A percentile compares a stretch with the other conserved stretches of the same genome.
Evolutionary conservation across 2,329 filamentous ascomycete species (phyloP).

Genomic region (Ceratocystis destructans): DNA sequence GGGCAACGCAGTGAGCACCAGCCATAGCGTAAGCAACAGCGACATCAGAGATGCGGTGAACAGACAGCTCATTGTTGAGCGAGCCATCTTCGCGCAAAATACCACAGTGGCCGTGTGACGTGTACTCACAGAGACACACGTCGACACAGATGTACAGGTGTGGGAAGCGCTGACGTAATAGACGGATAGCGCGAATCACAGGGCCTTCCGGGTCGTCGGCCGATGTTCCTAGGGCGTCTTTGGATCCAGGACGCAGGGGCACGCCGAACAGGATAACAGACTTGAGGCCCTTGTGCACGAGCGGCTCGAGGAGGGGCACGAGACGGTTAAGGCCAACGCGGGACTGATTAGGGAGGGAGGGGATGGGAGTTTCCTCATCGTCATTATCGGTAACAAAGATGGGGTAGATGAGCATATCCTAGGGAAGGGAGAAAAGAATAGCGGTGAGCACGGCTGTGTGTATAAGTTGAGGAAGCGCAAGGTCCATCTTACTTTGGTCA

Average conservation of each 20-base stretch:
- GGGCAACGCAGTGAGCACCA: constrained; percentile 90
- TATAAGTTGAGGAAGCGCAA: background rate
- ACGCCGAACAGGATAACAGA: constrained; percentile 96
- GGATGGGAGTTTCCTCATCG: constrained; percentile 80
- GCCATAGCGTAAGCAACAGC: constrained; percentile 93
- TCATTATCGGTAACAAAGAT: constrained; percentile 91
- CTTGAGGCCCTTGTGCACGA: constrained; percentile 77
- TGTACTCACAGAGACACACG: constrained; percentile 97
- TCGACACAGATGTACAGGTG: constrained; percentile 83
- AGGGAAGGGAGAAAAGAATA: background rate
- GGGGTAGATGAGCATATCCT: constrained; percentile 98
- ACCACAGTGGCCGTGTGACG: constrained; percentile 91
- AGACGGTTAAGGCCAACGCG: constrained; percentile 80
- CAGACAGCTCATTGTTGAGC: constrained; percentile 83
- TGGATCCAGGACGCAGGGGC: constrained; percentile 63
- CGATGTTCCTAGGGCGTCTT: constrained; percentile 81
- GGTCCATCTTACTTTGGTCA: constrained; percentile 55
- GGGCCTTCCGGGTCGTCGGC: constrained; percentile 89
- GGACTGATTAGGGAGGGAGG: constrained; percentile 79
- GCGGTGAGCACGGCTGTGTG: background rate
- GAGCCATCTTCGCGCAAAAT: constrained; percentile 86
- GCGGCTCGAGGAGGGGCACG: constrained; percentile 68
- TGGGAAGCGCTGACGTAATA: constrained; percentile 74
- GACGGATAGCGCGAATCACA: constrained; percentile 73
- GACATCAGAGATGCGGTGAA: constrained; percentile 92